A percentile compares a stretch with the other conserved stretches of the same genome.
Conservation (phyloP, 2,329 filamentous ascomycete species). For the Penicillium corylophilum region DNA sequence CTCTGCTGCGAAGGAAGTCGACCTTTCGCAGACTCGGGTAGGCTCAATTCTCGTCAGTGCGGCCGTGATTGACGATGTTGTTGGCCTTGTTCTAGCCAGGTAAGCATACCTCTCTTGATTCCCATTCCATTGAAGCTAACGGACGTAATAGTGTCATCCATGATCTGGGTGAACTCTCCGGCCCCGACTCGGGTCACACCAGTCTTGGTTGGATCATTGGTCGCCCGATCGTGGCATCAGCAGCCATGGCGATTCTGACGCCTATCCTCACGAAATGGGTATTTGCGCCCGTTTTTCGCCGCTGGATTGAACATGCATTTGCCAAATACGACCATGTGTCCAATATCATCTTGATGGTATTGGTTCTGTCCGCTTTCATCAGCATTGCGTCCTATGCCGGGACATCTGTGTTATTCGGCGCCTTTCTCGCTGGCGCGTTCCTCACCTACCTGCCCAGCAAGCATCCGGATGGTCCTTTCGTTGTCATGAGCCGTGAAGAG, state of each 20-base stretch:
- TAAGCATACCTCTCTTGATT: background rate
- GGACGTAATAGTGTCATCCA: slow-evolving; percentile 31
- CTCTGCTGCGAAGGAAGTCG: slow-evolving; percentile 34
- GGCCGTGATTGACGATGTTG: slow-evolving; percentile 50
- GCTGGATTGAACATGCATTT: slow-evolving; percentile 35
- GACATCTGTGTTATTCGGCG: slow-evolving; percentile 41
- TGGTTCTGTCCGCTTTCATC: slow-evolving; percentile 34
- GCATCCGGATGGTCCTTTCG: slow-evolving; percentile 37
- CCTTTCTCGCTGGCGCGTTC: slow-evolving; percentile 38
- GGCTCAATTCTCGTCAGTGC: slow-evolving; percentile 49
- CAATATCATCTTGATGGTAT: slow-evolving; percentile 37
- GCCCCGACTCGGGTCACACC: slow-evolving; percentile 9
- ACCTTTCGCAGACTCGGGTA: slow-evolving; percentile 45
- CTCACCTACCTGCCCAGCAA: slow-evolving; percentile 39
- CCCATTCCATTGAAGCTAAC: background rate
- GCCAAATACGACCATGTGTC: slow-evolving; percentile 34
- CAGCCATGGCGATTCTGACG: slow-evolving; percentile 36
- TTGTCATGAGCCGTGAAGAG: slow-evolving; percentile 35
- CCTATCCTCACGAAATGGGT: slow-evolving; percentile 40
- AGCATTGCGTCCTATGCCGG: slow-evolving; percentile 38
- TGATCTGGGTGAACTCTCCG: slow-evolving; percentile 25
- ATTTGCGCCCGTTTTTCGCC: slow-evolving; percentile 40
- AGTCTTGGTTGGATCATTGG: slow-evolving; percentile 42
- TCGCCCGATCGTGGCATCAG: slow-evolving; percentile 40
- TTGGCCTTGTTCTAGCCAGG: slow-evolving; percentile 38